Conservation (phyloP, 176 grass and related monocot species). For the Typha latifolia region DNA sequence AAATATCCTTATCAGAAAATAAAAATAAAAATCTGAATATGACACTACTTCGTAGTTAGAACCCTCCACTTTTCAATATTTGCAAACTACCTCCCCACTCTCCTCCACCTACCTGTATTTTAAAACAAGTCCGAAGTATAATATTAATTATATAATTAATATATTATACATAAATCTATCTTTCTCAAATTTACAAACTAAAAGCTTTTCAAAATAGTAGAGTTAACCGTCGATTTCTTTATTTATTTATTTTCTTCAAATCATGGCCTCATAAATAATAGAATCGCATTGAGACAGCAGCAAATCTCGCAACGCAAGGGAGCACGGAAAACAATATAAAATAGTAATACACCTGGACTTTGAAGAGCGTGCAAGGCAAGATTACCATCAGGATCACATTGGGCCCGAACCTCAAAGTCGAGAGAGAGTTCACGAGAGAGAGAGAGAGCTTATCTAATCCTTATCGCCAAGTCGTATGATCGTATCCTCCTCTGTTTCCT, state of each 20-base stretch:
- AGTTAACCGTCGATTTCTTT: too few species aligned
- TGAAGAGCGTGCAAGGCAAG: not conserved
- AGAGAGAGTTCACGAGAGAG: conserved; percentile 33
- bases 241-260: too few species aligned
- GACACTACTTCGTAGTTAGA: not conserved
- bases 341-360: not conserved
- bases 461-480: conserved; percentile 32
- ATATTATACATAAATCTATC: too few species aligned
- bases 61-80: too few species aligned
- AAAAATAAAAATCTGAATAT: not conserved
- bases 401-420: conserved; percentile 12
- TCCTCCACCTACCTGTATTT: too few species aligned
- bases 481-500: not conserved
- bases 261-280: not conserved
- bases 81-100: too few species aligned
- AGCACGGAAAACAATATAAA: too few species aligned
- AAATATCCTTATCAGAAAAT: not conserved
- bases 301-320: too few species aligned
- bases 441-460: conserved; percentile 23
- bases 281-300: not conserved
- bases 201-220: too few species aligned
- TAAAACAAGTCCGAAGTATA: too few species aligned
- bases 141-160: too few species aligned
- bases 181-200: too few species aligned
- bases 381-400: not conserved